Base-by-base conservation (phyloP, 306 rosid genomes). In the Cucurbita ficifolia region DNA sequence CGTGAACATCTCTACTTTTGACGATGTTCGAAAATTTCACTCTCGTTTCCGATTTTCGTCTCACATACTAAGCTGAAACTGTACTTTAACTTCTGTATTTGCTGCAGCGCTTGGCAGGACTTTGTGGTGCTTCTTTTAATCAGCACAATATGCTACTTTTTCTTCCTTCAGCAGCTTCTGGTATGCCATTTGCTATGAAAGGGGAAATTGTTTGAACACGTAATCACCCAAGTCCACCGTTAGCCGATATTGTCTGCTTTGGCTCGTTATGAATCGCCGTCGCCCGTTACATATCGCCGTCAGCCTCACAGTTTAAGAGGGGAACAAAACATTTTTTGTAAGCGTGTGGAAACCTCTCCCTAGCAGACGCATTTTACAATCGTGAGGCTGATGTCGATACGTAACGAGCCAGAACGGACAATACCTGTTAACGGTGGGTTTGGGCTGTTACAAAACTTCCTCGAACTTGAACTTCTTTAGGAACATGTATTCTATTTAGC, bases 131-230 rank as follows among this genome's bases (percentile, higher is more conserved):
- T 94, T 76, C 87, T 87, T 80, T 84, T 90, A 78, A 90, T 94
- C 77, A 94, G 98, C 91, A 87, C 95, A 8, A 84, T 90, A 75
- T 90, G 98, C 87, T 94, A 94, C 78, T 90, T 94, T 84, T 94
- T 94, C 95, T 94, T 90, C 84, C 92, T 94, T 21, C 97, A 94
- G 85, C 98, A 94, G 87, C 95, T 94, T 51, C 87, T 94, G 97
- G 98, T 94, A 90, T 59, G 70, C 42, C 18, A 29, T 29, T 69
- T 49, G 14, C 74, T 29, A 49, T 8, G 42, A 17, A 18, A 68
- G 3, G 22, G 6, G 38, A 68, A 29, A 67, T 24, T 6, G 17
- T 42, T 38, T 39, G 12, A 55, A 55, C 3, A 0, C 2, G 3
- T 29, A 29, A 29, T 3, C 2, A 2, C 33, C 3, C 33, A 29